A percentile compares a stretch with the other conserved stretches of the same genome.
These are phyloP conservation scores for Fusarium annulatum DNA, from an alignment of 2,329 filamentous ascomycete genomes.

Conservation along the genomic window DNA sequence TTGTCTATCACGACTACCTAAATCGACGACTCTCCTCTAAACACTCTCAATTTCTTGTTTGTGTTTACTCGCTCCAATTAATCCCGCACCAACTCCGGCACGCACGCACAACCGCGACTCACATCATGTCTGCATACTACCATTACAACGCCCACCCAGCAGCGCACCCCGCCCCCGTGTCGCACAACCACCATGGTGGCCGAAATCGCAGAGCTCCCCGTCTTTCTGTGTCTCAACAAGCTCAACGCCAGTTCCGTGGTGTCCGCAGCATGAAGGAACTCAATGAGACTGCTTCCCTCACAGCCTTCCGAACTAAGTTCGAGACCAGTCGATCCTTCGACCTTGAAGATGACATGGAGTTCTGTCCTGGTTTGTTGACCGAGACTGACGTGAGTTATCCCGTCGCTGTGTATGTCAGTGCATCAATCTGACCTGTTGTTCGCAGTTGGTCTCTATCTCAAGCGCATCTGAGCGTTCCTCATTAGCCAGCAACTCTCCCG, in stretches of 20 bases:
- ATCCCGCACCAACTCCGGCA: slow-evolving; percentile 44
- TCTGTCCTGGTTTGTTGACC: slow-evolving; percentile 91
- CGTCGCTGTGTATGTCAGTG: slow-evolving; percentile 19
- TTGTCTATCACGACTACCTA: slow-evolving; percentile 15
- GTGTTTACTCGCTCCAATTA: slow-evolving; percentile 39
- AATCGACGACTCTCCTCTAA: slow-evolving; percentile 16
- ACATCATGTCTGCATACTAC: slow-evolving; percentile 73
- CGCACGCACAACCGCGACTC: slow-evolving; percentile 20
- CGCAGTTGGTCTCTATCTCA: slow-evolving; percentile 88
- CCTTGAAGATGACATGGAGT: slow-evolving; percentile 94
- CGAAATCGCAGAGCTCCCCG: slow-evolving; percentile 87
- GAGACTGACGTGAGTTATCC: slow-evolving; percentile 84
- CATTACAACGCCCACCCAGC: slow-evolving; percentile 70
- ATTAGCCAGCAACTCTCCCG: slow-evolving; percentile 91
- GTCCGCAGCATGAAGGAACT: slow-evolving; percentile 89
- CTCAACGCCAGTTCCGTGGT: slow-evolving; percentile 86
- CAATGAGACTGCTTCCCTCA: slow-evolving; percentile 79
- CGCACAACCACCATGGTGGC: slow-evolving; percentile 84
- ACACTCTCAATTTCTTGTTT: slow-evolving; percentile 26
- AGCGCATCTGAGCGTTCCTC: slow-evolving; percentile 95
- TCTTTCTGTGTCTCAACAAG: slow-evolving; percentile 81
- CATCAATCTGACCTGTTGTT: slow-evolving; percentile 50
- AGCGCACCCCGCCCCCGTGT: slow-evolving; percentile 67
- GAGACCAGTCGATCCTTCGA: slow-evolving; percentile 95
- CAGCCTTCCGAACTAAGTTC: slow-evolving; percentile 85